phyloP scores from a whole-genome alignment of 2,329 filamentous ascomycete genomes.

The Coccinonectria pachysandricola region DNA sequence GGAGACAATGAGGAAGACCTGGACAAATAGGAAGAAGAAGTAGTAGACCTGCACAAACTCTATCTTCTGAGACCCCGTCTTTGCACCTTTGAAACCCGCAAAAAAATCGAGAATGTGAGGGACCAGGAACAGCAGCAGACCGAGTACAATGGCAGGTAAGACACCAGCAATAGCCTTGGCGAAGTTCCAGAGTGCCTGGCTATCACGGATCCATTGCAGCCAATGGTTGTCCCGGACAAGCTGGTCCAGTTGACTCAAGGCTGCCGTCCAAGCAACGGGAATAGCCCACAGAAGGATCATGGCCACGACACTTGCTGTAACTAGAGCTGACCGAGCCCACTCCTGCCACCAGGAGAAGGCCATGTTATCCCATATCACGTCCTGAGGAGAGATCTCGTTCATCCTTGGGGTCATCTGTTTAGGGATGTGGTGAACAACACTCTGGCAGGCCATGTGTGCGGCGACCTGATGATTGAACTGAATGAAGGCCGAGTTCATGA shows the following conservation, averaged over 20 bases:
- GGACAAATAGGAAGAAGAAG: constrained; percentile 88
- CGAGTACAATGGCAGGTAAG: constrained; percentile 66
- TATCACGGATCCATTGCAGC: constrained; percentile 57
- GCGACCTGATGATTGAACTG: constrained; percentile 98
- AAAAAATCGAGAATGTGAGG: constrained; percentile 70
- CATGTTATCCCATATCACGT: constrained; percentile 97
- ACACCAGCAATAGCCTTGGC: constrained; percentile 67
- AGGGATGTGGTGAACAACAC: constrained; percentile 80
- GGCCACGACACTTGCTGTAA: constrained; percentile 54
- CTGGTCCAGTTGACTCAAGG: constrained; percentile 65
- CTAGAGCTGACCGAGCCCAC: constrained; percentile 60
- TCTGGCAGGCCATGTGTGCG: constrained; percentile 95
- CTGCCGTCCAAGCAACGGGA: constrained; percentile 79
- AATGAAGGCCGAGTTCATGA: constrained; percentile 95
- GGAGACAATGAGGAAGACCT: constrained; percentile 88
- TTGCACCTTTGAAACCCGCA: constrained; percentile 63
- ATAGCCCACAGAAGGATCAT: constrained; percentile 87
- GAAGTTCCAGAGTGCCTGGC: constrained; percentile 50
- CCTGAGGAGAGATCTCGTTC: constrained; percentile 86
- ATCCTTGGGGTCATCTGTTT: constrained; percentile 86
- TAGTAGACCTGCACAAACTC: constrained; percentile 87
- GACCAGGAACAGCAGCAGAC: constrained; percentile 67
- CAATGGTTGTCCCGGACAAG: constrained; percentile 57
- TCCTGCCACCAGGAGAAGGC: constrained; percentile 89
- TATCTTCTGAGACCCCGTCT: constrained; percentile 69